Base-by-base conservation (phyloP, 2,329 filamentous ascomycete species). In the Sporothrix variecibatus region DNA sequence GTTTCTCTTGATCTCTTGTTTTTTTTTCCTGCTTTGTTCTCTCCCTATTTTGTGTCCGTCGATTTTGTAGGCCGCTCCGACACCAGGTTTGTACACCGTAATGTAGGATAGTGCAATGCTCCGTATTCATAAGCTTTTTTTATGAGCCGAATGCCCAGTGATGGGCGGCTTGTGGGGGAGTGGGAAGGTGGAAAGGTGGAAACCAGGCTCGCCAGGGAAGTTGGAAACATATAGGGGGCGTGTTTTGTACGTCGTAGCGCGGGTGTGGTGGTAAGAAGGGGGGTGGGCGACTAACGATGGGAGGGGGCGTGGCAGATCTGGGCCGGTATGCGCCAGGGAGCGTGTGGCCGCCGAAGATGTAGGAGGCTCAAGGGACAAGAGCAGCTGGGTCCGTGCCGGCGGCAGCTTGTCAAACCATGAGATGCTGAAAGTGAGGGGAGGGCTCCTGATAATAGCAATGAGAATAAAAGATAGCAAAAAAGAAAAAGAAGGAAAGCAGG, bases 291-390 rank as follows among this genome's bases (percentile, higher is more conserved):
- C 26, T 28, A 53, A 64, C 56, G 15, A 20, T 31, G 17, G 43
- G 43, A 23, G 46, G 65, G 69, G 53, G 51, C 9, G 69, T 71
- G 69, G 53, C 23, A 49, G 53, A 58, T 43, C 49, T 28, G 31
- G 2, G 34, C 51, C n/a, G 23, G 68, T 12, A 43, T 60, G 51
- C 31, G 31, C 20, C 17, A 56, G 31, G n/a, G 65, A 28, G 68
- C 20, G 34, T 40, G 51, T 43, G 31, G 17, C 53, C 53, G 69
- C 69, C 38, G 51, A 71, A 62, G 51, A 60, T 71, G 69, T 62
- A 53, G 53, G 26, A 31, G 40, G 69, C 51, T 40, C 40, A 20
- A 46, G 26, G 7, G 53, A 23, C 53, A 60, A 60, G n/a, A 46
- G 38, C 34, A 58, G 51, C 69, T 60, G 51, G 34, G n/a, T 7